Conservation (phyloP, 139 green algal genomes). For the Yamagishiella unicocca region DNA sequence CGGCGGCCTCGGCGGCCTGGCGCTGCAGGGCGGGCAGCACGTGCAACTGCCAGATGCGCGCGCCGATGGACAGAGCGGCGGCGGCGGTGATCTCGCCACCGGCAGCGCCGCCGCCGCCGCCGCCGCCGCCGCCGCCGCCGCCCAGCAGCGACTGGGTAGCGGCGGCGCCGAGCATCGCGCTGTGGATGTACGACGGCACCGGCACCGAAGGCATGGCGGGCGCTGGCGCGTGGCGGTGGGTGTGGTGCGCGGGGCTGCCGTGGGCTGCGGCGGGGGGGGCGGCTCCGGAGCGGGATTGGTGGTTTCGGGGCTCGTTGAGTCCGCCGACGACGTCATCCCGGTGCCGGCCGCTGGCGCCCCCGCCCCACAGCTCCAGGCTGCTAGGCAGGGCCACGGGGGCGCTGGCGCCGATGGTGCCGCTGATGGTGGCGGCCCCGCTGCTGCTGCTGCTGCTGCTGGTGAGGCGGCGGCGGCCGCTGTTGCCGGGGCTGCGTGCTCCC, state of each 20-base stretch:
- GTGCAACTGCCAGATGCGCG: constrained; percentile 25
- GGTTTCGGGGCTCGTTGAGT: neutral
- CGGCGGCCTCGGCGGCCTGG: neutral
- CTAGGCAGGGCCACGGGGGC: neutral
- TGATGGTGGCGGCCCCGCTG: neutral
- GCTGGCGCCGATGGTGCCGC: neutral
- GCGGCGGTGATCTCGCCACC: neutral
- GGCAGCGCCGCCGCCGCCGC: neutral
- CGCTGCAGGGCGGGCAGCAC: constrained; percentile 10
- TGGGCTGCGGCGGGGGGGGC: neutral
- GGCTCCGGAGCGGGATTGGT: neutral
- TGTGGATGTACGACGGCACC: neutral
- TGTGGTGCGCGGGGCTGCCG: neutral
- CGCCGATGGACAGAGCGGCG: neutral
- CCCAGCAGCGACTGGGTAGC: neutral
- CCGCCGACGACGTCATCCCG: neutral
- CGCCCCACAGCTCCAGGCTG: too few relatives aligned
- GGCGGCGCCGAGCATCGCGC: neutral
- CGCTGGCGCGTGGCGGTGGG: neutral
- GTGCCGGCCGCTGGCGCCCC: neutral
- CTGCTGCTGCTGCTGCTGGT: neutral
- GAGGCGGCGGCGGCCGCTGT: neutral
- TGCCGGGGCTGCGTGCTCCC: neutral
- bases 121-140: neutral
- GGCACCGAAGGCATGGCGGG: neutral